Base-by-base conservation (phyloP, 1,284 basidiomycete species). In the Moesziomyces globuligerus region DNA sequence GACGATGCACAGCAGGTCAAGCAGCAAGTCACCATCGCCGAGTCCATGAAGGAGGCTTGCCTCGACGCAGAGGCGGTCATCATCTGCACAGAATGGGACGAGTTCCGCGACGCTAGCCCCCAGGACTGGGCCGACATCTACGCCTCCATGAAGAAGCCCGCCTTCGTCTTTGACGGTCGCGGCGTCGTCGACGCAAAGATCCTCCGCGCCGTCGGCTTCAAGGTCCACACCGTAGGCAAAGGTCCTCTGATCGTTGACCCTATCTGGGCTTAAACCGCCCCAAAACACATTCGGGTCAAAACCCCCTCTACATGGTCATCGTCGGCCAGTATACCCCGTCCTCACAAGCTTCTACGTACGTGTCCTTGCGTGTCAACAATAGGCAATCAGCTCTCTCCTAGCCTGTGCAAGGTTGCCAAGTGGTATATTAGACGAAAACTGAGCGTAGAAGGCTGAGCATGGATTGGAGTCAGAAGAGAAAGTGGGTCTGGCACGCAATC, bases 41-140 rank as follows among this genome's bases (percentile, higher is more conserved):
- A 84, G 39, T 89, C 89, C 10, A 93, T 93, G 3, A 84, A 91
- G 60, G 92, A 94, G 73, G 95, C 95, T 5, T 95, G 92, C 86
- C 87, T 88, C 82, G 86, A 90, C 66, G 90, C 93, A 50, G 94
- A 97, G 84, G 95, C 93, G 2, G 89, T 98, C 69, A 91, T 97
- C 49, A 89, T 97, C 80, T 83, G 83, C 59, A 83, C 82, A 23
- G 81, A 82, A 52, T 84, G 93, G 94, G 92, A 91, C 83, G 93
- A 98, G 85, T 99, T 98, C 87, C 51, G 28, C 18, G 17, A 67
- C 18, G 59, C 69, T 0, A 87, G 88, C 79, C 87, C 89, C 39
- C 90, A 98, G 73, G 90, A 96, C 84, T 99, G 95, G 95, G 83
- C 87, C 77, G 83, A 84, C 46, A 90, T 98, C 40, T 96, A 98